phyloP scores from a whole-genome alignment of 2,329 filamentous ascomycete species.

The Epichloe baconii region DNA sequence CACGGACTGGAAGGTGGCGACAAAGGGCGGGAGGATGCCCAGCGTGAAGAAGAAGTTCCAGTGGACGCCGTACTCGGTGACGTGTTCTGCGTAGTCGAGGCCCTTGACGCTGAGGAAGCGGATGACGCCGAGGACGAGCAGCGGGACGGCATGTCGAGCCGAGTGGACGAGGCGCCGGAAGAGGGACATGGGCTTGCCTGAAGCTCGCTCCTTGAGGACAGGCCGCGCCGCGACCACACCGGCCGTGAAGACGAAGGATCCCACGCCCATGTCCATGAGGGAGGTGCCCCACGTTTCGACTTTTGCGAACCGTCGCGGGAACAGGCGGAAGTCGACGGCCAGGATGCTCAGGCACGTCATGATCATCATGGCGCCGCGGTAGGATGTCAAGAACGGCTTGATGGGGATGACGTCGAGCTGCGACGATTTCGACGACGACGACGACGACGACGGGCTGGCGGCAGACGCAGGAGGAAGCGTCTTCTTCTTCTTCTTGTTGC shows the following conservation, averaged over 20 bases:
- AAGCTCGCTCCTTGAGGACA: conserved; percentile 55
- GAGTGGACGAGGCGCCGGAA: conserved; percentile 49
- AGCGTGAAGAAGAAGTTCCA: conserved; percentile 99
- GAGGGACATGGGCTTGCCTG: conserved; percentile 36
- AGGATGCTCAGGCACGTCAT: conserved; percentile 83
- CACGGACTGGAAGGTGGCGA: conserved; percentile 66
- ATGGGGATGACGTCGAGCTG: conserved; percentile 46
- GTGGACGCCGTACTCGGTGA: conserved; percentile 93
- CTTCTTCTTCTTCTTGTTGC: conserved; percentile 1
- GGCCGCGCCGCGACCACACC: conserved; percentile 82
- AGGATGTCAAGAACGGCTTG: conserved; percentile 87
- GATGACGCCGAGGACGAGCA: conserved; percentile 67
- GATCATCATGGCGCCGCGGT: conserved; percentile 83
- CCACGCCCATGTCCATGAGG: conserved; percentile 96
- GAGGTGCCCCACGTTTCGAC: conserved; percentile 99
- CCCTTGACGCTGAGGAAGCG: conserved; percentile 84
- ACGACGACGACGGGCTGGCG: not conserved
- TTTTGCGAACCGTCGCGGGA: conserved; percentile 90
- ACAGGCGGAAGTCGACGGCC: conserved; percentile 90
- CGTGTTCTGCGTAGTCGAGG: conserved; percentile 91
- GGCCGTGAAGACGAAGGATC: conserved; percentile 91
- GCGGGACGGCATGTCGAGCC: conserved; percentile 67
- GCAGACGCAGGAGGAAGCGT: not conserved
- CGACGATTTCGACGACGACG: not conserved
- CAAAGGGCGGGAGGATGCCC: conserved; percentile 74